These are phyloP conservation scores for Nepenthes mirabilis DNA, from an alignment of 148 eudicot species.

Conservation along the genomic window DNA sequence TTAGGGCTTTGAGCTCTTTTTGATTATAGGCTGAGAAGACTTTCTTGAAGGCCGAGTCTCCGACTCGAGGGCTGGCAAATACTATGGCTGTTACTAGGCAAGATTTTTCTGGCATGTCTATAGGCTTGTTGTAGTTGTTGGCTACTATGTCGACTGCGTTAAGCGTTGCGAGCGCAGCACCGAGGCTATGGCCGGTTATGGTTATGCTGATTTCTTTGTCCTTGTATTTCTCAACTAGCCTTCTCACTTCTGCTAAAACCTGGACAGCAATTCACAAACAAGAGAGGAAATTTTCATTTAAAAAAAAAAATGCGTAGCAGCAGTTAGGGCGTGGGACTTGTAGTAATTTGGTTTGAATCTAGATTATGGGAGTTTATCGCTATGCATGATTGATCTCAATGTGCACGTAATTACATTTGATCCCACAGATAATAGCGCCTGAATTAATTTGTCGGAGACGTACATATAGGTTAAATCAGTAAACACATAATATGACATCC, in stretches of 20 bases:
- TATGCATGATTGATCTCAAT: too few relatives aligned
- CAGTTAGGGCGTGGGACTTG: too few relatives aligned
- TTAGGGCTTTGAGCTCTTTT: slow-evolving; percentile 25
- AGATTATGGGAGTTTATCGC: too few relatives aligned
- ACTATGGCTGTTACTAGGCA: slow-evolving; percentile 46
- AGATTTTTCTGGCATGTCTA: slow-evolving; percentile 6
- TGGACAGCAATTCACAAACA: slow-evolving; percentile 7
- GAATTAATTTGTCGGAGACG: too few relatives aligned
- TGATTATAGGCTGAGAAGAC: slow-evolving; percentile 9
- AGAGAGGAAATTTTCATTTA: too few relatives aligned
- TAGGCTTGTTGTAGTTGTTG: slow-evolving; percentile 30
- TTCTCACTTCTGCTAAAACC: slow-evolving; percentile 44
- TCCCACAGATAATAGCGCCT: too few relatives aligned
- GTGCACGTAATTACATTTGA: too few relatives aligned
- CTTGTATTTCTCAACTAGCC: slow-evolving; percentile 35
- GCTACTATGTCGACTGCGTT: slow-evolving; percentile 49
- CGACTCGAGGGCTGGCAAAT: slow-evolving; percentile 59
- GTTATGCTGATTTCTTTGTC: slow-evolving; percentile 50
- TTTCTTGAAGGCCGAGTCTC: slow-evolving; percentile 37
- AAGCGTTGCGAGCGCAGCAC: slow-evolving; percentile 43
- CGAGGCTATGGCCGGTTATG: slow-evolving; percentile 47
- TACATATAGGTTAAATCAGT: too few relatives aligned
- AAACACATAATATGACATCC: too few relatives aligned
- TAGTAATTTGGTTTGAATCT: too few relatives aligned
- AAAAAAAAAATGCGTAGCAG: too few relatives aligned